Conservation (phyloP, 805 yeast species). For the Nakazawaea populi region DNA sequence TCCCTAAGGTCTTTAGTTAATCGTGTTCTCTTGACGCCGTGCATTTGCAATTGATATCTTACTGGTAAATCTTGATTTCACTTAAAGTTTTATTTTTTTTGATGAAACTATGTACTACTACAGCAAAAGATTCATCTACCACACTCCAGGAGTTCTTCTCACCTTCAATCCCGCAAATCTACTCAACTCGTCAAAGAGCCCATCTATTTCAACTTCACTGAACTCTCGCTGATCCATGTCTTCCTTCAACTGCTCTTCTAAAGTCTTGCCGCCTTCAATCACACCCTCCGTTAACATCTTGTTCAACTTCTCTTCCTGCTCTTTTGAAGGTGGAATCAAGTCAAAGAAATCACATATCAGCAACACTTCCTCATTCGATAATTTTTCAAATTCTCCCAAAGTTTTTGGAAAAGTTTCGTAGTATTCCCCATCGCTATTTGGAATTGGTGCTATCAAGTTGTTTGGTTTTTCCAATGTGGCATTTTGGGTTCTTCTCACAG, state of each 20-base stretch:
- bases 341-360: conserved; percentile 70
- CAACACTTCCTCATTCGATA: conserved; percentile 41
- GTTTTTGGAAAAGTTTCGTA: conserved; percentile 52
- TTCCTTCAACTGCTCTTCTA: conserved; percentile 21
- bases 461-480: conserved; percentile 36
- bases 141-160: conserved; percentile 36
- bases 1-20: conserved; percentile 50
- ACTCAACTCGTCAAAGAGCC: conserved; percentile 57
- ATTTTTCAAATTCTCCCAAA: conserved; percentile 41
- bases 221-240: conserved; percentile 19
- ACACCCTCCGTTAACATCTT: conserved; percentile 48
- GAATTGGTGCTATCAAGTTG: conserved; percentile 56
- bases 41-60: conserved; percentile 29
- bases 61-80: background rate
- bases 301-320: conserved; percentile 45
- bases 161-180: conserved; percentile 58
- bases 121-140: background rate
- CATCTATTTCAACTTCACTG: conserved; percentile 43
- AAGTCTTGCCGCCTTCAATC: conserved; percentile 19
- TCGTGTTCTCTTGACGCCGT: conserved; percentile 61
- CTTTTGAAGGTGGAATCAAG: conserved; percentile 56
- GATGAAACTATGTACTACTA: background rate
- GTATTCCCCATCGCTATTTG: conserved; percentile 74
- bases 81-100: background rate
- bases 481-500: conserved; percentile 66